phyloP scores from a whole-genome alignment of 129 eudicot genomes.

The Centrapalus pauciflorus region DNA sequence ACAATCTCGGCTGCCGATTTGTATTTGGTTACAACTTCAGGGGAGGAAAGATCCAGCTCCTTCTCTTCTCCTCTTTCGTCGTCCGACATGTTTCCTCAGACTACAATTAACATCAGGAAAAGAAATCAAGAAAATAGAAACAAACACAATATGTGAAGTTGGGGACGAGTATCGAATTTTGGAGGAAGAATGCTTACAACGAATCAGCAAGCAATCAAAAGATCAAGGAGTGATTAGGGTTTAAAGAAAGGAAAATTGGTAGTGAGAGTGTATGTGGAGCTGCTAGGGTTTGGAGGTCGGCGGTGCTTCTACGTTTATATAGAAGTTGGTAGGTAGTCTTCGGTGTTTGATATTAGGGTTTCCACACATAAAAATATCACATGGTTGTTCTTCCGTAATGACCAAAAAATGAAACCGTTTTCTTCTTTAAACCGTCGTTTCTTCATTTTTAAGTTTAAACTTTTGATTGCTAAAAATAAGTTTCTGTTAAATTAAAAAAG shows the following conservation, averaged over 20 bases:
- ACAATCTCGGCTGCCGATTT: slow-evolving; percentile 90
- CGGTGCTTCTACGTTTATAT: slow-evolving; percentile 21
- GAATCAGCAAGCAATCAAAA: background rate
- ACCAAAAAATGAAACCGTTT: background rate
- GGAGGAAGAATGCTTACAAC: slow-evolving; percentile 9
- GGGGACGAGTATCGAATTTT: background rate
- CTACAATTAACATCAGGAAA: slow-evolving; percentile 11
- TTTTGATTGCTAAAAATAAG: background rate
- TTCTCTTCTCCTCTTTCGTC: slow-evolving; percentile 81
- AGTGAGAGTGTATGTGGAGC: background rate
- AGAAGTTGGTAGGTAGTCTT: slow-evolving; percentile 17
- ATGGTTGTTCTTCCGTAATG: background rate
- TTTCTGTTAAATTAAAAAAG: too few species aligned
- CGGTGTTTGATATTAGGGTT: slow-evolving; percentile 19
- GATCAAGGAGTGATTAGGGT: slow-evolving; percentile 2
- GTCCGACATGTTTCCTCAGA: slow-evolving; percentile 57
- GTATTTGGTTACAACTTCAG: slow-evolving; percentile 95
- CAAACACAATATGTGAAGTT: background rate
- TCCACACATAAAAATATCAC: slow-evolving; percentile 7
- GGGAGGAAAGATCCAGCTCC: slow-evolving; percentile 84
- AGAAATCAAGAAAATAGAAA: background rate
- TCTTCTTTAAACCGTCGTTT: too few species aligned
- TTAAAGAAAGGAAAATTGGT: background rate
- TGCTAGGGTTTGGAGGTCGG: slow-evolving; percentile 32
- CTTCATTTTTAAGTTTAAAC: background rate